Evolutionary conservation across 2,329 filamentous ascomycete species (phyloP).

Genomic region (Cladophialophora yegresii): DNA sequence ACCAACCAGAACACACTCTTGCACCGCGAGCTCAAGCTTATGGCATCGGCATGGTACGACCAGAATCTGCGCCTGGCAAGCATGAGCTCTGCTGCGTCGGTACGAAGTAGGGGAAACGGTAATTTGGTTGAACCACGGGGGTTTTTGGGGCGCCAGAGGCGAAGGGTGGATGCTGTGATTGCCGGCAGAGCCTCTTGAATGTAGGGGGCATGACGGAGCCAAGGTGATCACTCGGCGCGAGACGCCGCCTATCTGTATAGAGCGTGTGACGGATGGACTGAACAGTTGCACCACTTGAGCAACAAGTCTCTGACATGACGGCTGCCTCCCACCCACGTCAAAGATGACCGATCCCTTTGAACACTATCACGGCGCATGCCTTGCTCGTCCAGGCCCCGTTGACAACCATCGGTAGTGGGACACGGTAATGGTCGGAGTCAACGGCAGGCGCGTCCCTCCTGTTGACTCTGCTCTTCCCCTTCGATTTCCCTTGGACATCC

Average conservation of each 20-base stretch:
- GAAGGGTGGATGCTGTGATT: constrained; percentile 42
- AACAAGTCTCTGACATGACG: background rate
- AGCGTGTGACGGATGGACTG: background rate
- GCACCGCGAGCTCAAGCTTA: constrained; percentile 47
- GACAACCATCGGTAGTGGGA: background rate
- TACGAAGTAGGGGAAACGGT: constrained; percentile 45
- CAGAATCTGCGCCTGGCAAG: constrained; percentile 50
- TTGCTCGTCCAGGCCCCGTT: background rate
- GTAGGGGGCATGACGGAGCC: background rate
- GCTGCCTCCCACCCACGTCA: background rate
- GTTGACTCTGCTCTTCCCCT: background rate
- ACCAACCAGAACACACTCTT: constrained; percentile 31
- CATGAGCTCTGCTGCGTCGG: constrained; percentile 43
- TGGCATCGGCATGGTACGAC: constrained; percentile 53
- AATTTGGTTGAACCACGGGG: constrained; percentile 44
- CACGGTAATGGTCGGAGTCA: background rate
- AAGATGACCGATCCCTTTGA: background rate
- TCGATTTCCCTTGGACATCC: background rate
- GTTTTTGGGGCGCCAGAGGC: constrained; percentile 51
- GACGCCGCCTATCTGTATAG: background rate
- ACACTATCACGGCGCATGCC: background rate
- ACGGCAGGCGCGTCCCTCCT: background rate
- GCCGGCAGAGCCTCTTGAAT: constrained; percentile 22
- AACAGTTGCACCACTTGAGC: background rate
- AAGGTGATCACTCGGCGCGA: background rate